A percentile compares a stretch with the other conserved stretches of the same genome.
These are phyloP conservation scores for Stagonosporopsis rhizophila DNA, from an alignment of 2,329 filamentous ascomycete genomes.

Conservation along the genomic window DNA sequence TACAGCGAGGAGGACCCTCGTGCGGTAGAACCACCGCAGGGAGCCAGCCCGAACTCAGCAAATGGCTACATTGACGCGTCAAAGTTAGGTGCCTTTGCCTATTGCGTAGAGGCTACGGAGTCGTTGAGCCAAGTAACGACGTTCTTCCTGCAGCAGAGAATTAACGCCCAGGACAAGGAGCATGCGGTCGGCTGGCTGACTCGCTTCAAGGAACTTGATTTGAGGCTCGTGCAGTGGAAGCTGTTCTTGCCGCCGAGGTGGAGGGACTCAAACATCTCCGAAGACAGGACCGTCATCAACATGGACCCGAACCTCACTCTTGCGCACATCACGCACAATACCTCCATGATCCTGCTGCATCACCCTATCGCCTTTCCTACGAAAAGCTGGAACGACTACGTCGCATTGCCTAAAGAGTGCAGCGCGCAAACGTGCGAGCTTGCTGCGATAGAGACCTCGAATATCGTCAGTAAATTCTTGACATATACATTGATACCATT, in stretches of 20 bases:
- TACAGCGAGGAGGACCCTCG: slow-evolving; percentile 44
- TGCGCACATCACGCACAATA: slow-evolving; percentile 46
- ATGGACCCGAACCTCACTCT: slow-evolving; percentile 47
- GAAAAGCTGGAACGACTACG: slow-evolving; percentile 40
- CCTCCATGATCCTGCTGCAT: slow-evolving; percentile 46
- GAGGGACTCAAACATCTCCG: slow-evolving; percentile 45
- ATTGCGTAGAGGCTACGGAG: slow-evolving; percentile 45
- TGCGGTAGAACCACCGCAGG: slow-evolving; percentile 29
- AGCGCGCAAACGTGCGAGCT: slow-evolving; percentile 45
- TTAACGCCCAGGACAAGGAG: slow-evolving; percentile 46
- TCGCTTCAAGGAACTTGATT: slow-evolving; percentile 44
- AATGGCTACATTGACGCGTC: slow-evolving; percentile 45
- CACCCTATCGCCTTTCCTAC: slow-evolving; percentile 43
- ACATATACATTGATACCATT: slow-evolving; percentile 39
- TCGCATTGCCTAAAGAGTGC: slow-evolving; percentile 43
- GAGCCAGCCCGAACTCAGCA: slow-evolving; percentile 40
- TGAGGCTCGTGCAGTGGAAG: slow-evolving; percentile 46
- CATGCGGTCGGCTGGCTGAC: slow-evolving; percentile 46
- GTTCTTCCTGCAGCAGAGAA: slow-evolving; percentile 44
- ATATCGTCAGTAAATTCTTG: slow-evolving; percentile 45
- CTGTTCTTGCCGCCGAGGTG: slow-evolving; percentile 43
- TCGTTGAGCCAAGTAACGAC: slow-evolving; percentile 45
- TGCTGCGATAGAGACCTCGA: slow-evolving; percentile 42
- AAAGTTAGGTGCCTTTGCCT: slow-evolving; percentile 45
- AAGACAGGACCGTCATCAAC: slow-evolving; percentile 35